phyloP scores from a whole-genome alignment of 345 rosid species.

The Eucalyptus curtisii region DNA sequence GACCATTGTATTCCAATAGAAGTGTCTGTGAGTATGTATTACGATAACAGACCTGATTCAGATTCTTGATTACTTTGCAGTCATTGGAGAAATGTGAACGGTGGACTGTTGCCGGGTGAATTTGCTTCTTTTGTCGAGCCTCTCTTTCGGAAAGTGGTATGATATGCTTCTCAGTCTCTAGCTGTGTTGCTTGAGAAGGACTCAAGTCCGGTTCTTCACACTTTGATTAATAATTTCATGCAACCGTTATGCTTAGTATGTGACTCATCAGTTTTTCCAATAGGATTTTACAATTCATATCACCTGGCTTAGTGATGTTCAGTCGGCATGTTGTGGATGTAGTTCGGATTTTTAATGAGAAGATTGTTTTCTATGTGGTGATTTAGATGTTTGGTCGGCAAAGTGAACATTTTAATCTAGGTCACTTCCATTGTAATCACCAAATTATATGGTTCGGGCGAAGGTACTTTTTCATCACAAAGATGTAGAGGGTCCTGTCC shows the following conservation, averaged over 20 bases:
- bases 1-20: background rate
- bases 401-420: background rate
- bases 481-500: background rate
- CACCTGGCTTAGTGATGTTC: background rate
- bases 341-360: background rate
- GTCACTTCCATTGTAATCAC: background rate
- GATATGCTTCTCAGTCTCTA: background rate
- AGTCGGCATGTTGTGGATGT: background rate
- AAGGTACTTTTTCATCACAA: background rate
- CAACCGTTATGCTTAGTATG: background rate
- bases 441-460: background rate
- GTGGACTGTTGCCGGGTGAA: background rate
- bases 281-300: background rate
- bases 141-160: background rate
- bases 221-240: background rate
- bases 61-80: conserved; percentile 2
- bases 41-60: background rate
- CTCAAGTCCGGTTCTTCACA: background rate
- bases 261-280: background rate
- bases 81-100: background rate
- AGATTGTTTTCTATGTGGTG: background rate
- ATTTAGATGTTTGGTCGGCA: background rate
- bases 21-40: background rate
- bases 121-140: background rate
- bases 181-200: background rate